Base-by-base conservation (phyloP, 208 protist genomes). In the Cochliopodium minus region DNA sequence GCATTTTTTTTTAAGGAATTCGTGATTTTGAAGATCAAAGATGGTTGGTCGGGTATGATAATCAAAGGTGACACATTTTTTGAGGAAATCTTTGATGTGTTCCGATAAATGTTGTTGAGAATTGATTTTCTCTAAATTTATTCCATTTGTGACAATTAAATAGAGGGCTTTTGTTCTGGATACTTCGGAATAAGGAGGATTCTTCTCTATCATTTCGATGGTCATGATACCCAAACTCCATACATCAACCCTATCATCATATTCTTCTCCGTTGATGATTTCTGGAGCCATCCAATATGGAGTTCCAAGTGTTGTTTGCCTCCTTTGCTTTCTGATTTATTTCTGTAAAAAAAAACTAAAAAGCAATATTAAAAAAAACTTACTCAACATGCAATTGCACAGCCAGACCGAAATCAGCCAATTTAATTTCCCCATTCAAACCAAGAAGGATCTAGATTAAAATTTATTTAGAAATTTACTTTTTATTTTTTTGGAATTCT, bases 241-340 rank as follows among this genome's bases (percentile, higher is more conserved):
- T 7, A 81, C 62, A 62, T 82, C 76, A 5, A 53, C 52, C 43
- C 55, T 58, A 36, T 34, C 47, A 50, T 69, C 64, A 50, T 82
- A 82, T 17, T 40, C 17, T 20, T 57, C 48, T 34, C 45, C 59
- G 26, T 62, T 17, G 35, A 77, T 73, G 17, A 82, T 48, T 57
- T 82, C 72, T 15, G 77, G 74, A 17, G 69, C 48, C 74, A 82
- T 79, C 69, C 70, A 79, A 40, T 70, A 80, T 9, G 73, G 71
- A 17, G 4, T 36, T 13, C 4, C 10, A 13, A 36, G 1, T n/a
- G 4, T 17, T 40, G 4, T 36, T 13, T 13, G 4, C 4, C 4
- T 36, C 4, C 4, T 36, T 13, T 10, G 4, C 10, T 13, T 10
- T 47, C 42, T 23, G 29, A 29, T 29, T 32, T 48, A 28, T 70